Evolutionary conservation across 257 asterid genomes (phyloP).

Genomic region (Salvia miltiorrhiza): DNA sequence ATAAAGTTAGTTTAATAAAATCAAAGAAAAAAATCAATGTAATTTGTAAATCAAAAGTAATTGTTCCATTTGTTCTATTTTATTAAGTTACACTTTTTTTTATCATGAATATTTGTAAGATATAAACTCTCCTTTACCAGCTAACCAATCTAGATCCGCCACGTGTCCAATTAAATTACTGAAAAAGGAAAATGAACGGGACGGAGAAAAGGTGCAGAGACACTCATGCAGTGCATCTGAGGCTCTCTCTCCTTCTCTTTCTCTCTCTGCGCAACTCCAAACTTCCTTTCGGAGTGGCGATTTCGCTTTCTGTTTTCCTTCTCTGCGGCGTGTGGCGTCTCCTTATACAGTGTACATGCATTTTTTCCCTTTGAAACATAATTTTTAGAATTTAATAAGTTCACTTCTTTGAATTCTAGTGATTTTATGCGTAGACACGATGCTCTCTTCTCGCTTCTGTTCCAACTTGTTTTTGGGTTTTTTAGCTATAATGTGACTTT

Average conservation of each 20-base stretch:
- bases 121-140: background rate
- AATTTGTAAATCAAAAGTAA: background rate
- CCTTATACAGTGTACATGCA: background rate
- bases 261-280: background rate
- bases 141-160: background rate
- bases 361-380: background rate
- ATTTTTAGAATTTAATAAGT: no score
- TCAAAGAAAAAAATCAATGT: no score
- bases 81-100: background rate
- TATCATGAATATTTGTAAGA: background rate
- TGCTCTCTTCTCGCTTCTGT: background rate
- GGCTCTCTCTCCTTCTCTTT: background rate
- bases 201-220: background rate
- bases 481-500: no score
- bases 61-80: background rate
- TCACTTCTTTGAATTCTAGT: background rate
- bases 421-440: background rate
- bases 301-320: background rate
- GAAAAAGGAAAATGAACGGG: background rate
- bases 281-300: background rate
- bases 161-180: constrained; percentile 3
- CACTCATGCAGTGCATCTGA: constrained; percentile 13
- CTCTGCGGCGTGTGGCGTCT: background rate
- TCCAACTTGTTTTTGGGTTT: background rate
- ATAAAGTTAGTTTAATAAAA: no score